Percentiles rank a stretch among this genome's conserved stretches.
phyloP scores from a whole-genome alignment of 805 yeast genomes.

The Pachysolen tannophilus region DNA sequence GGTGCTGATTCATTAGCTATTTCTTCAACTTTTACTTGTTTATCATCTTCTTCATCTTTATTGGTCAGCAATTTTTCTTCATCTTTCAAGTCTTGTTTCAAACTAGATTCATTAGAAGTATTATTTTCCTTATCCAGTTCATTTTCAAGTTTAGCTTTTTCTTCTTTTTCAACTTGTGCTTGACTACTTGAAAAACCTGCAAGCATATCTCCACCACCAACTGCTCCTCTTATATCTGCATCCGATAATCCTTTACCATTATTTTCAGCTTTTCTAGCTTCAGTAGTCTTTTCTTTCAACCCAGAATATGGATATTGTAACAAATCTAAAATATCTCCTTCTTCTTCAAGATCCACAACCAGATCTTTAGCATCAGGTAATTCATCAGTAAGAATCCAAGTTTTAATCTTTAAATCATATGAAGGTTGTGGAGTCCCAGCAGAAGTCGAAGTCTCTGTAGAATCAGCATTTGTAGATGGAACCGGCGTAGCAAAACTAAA shows the following conservation, averaged over 20 bases:
- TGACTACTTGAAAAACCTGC: constrained; percentile 26
- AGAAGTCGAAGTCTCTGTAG: too few relatives aligned
- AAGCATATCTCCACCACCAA: constrained; percentile 25
- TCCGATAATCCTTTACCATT: constrained; percentile 22
- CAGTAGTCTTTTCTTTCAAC: constrained; percentile 12
- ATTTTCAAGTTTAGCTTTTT: background rate
- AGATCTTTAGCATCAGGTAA: constrained; percentile 8
- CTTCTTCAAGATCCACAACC: constrained; percentile 13
- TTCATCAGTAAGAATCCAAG: constrained; percentile 21
- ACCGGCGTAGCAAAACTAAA: too few relatives aligned
- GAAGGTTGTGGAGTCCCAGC: constrained; percentile 13
- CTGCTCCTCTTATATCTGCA: constrained; percentile 34
- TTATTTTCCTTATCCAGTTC: background rate
- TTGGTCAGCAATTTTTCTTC: background rate
- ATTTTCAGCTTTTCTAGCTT: constrained; percentile 7
- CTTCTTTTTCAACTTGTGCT: constrained; percentile 17
- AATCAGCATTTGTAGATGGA: too few relatives aligned
- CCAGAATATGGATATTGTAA: constrained; percentile 22
- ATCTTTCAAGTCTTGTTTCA: background rate
- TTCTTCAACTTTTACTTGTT: constrained; percentile 20
- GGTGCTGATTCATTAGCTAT: constrained; percentile 15
- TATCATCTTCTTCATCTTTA: background rate
- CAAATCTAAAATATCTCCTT: constrained; percentile 32
- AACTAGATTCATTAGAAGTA: too few relatives aligned
- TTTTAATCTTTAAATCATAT: constrained; percentile 23